Percentiles rank a stretch among this genome's conserved stretches.
Conservation (phyloP, 495 filamentous ascomycete genomes). For the Bacidia gigantensis region DNA sequence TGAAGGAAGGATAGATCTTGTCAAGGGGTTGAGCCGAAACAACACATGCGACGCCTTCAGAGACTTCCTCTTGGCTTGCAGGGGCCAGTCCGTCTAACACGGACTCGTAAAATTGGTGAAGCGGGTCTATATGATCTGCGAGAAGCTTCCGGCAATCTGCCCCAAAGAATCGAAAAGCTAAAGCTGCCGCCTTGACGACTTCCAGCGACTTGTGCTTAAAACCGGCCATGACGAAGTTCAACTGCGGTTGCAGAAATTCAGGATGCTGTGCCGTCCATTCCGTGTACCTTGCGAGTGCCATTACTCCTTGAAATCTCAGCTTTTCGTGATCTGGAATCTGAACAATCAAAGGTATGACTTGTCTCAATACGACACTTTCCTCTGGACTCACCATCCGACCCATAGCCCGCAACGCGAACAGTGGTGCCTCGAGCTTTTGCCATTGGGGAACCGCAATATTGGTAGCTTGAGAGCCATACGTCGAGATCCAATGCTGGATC, state of each 20-base stretch:
- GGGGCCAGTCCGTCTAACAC: constrained; percentile 73
- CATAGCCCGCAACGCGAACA: constrained; percentile 94
- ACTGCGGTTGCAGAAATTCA: constrained; percentile 77
- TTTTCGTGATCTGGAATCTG: constrained; percentile 95
- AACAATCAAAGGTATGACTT: constrained; percentile 81
- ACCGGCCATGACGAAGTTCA: constrained; percentile 84
- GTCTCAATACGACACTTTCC: constrained; percentile 70
- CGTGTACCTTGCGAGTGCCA: constrained; percentile 91
- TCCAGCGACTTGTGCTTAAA: constrained; percentile 79
- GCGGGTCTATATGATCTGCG: constrained; percentile 59
- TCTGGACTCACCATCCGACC: constrained; percentile 88
- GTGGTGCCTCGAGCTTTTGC: constrained; percentile 88
- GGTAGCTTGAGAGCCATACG: constrained; percentile 61
- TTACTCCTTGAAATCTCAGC: constrained; percentile 88
- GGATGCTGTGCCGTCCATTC: constrained; percentile 95
- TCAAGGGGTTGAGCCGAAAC: constrained; percentile 71
- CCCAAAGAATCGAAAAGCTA: constrained; percentile 94
- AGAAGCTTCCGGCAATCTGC: constrained; percentile 82
- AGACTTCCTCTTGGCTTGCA: constrained; percentile 84
- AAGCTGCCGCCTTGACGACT: constrained; percentile 76
- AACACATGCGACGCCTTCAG: constrained; percentile 84
- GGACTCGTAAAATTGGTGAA: constrained; percentile 83
- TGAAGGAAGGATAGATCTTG: constrained; percentile 68
- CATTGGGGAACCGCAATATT: constrained; percentile 75
- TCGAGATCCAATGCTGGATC: constrained; percentile 76